Percentiles rank a stretch among this genome's conserved stretches.
Conservation (phyloP, 768 basidiomycete species). For the Agaricus sinodeliciosus region DNA sequence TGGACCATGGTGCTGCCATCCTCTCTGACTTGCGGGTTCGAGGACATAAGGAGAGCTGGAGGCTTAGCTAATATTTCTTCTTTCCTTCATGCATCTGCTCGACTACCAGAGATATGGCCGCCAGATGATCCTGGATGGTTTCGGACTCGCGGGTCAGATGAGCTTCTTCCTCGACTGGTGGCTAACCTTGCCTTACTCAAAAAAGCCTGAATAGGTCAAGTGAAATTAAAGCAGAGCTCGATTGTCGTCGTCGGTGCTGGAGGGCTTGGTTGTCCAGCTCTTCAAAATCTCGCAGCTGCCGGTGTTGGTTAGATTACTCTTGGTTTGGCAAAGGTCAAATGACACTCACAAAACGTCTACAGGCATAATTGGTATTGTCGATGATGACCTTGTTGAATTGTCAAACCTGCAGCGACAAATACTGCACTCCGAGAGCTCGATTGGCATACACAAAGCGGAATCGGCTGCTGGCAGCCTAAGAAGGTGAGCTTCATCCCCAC, state of each 20-base stretch:
- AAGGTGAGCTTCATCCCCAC: slow-evolving; percentile 34
- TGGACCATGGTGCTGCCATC: slow-evolving; percentile 26
- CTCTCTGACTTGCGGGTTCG: slow-evolving; percentile 17
- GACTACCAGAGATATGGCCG: slow-evolving; percentile 92
- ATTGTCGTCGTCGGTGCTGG: slow-evolving; percentile 92
- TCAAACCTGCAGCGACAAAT: slow-evolving; percentile 93
- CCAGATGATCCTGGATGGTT: slow-evolving; percentile 90
- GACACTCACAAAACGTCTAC: slow-evolving; percentile 8
- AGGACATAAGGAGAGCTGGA: background rate
- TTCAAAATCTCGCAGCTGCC: slow-evolving; percentile 90
- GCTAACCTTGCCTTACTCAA: slow-evolving; percentile 6
- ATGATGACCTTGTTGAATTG: slow-evolving; percentile 81
- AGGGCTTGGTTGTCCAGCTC: slow-evolving; percentile 90
- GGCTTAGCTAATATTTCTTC: slow-evolving; percentile 5
- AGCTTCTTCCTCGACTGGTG: background rate
- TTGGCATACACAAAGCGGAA: slow-evolving; percentile 76
- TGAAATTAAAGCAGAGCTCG: slow-evolving; percentile 68
- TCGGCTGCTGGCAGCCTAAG: slow-evolving; percentile 70
- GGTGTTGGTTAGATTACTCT: slow-evolving; percentile 65
- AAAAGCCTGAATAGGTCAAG: slow-evolving; percentile 53
- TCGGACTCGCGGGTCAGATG: slow-evolving; percentile 72
- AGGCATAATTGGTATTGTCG: slow-evolving; percentile 84
- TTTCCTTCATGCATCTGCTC: slow-evolving; percentile 22
- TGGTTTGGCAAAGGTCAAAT: background rate
- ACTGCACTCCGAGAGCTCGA: slow-evolving; percentile 68